Evolutionary conservation across 768 basidiomycete genomes (phyloP).

Genomic region (Cystofilobasidium macerans): DNA sequence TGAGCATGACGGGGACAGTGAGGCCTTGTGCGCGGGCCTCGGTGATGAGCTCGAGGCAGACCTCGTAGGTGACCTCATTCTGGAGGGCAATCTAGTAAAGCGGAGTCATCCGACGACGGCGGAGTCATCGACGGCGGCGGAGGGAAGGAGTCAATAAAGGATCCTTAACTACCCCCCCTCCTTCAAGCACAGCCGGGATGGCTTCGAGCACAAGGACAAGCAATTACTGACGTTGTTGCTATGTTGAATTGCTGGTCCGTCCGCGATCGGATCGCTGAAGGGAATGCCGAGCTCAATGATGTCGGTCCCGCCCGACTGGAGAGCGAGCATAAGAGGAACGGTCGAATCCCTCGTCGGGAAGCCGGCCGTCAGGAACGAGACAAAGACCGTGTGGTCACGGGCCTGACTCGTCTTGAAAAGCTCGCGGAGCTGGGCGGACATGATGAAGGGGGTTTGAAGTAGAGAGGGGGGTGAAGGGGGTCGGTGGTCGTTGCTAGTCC

Average conservation of each 20-base stretch:
- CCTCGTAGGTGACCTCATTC: conserved; percentile 64
- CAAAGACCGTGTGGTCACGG: conserved; percentile 30
- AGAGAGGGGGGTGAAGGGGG: neutral
- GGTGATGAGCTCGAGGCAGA: conserved; percentile 59
- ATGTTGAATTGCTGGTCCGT: conserved; percentile 86
- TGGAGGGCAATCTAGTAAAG: conserved; percentile 62
- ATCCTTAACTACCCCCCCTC: neutral
- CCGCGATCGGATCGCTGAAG: conserved; percentile 92
- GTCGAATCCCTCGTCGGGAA: conserved; percentile 71
- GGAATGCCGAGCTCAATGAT: conserved; percentile 92
- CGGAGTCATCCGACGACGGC: neutral
- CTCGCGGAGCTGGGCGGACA: neutral
- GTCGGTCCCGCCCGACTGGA: conserved; percentile 87
- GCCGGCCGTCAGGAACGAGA: conserved; percentile 87
- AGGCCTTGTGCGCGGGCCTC: conserved; percentile 75
- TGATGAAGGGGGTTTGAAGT: neutral
- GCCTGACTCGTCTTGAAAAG: neutral
- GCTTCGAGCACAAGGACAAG: neutral
- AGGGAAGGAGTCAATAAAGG: neutral
- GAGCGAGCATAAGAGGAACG: conserved; percentile 74
- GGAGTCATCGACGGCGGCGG: no score
- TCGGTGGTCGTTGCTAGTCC: neutral
- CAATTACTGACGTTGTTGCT: conserved; percentile 67
- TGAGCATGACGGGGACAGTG: conserved; percentile 74
- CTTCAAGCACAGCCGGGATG: neutral